Base-by-base conservation (phyloP, 768 basidiomycete genomes). In the Leccinellum rugosiceps region DNA sequence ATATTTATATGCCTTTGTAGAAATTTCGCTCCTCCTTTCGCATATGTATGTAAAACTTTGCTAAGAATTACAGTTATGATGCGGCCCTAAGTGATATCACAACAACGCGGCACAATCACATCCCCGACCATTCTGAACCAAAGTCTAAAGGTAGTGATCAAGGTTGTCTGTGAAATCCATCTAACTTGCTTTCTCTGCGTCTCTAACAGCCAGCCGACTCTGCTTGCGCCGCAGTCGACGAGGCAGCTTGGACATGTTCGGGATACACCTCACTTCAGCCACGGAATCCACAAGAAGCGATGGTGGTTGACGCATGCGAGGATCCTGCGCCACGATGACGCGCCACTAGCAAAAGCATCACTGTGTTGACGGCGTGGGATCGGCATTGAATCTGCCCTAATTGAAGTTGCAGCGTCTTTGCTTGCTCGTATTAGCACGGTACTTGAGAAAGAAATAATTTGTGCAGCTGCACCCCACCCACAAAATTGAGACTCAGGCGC, bases 201-300 rank as follows among this genome's bases (percentile, higher is more conserved):
- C 58, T 32, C 6, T 55, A 3, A 58, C 25, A 15, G 38, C 56
- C 3, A 38, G 28, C 41, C 56, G 60, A 56, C 68, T 58, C 19
- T 64, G 66, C 52, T 66, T 71, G 25, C 71, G 71, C 17, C 71
- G 62, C 46, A 70, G 52, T 54, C n/a, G n/a, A n/a, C n/a, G n/a
- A n/a, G n/a, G n/a, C n/a, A n/a, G n/a, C n/a, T n/a, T n/a, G n/a
- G n/a, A n/a, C n/a, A n/a, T n/a, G n/a, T n/a, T n/a, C n/a, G n/a
- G 65, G 58, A 11, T 13, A 32, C 31, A 62, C 55, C 56, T 68
- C 34, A 52, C 43, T 13, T 57, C 54, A 6, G 44, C n/a, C n/a
- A n/a, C n/a, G 41, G 19, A 38, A 6, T 54, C 21, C 30, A 60
- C 58, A 1, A 49, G 25, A 3, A 41, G 54, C 3, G 14, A 14